Conservation (phyloP, 192 early-diverging fungal genomes). For the Coemansia sp. region DNA sequence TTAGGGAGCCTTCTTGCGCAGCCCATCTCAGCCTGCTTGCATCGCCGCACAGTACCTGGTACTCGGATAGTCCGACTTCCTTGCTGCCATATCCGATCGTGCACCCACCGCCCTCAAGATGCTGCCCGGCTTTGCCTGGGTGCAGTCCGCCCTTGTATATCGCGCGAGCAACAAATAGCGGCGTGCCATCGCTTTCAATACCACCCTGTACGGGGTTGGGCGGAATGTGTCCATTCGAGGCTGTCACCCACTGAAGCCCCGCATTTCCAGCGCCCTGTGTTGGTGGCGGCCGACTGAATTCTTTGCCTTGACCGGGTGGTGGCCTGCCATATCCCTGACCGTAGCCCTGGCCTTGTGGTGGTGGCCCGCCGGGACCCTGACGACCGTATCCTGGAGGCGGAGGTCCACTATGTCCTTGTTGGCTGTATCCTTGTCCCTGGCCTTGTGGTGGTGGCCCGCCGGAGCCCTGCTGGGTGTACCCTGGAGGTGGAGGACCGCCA, state of each 20-base stretch:
- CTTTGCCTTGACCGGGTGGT: neutral
- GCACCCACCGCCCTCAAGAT: conserved; percentile 53
- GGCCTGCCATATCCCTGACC: conserved; percentile 7
- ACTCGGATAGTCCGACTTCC: conserved; percentile 53
- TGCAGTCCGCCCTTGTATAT: conserved; percentile 58
- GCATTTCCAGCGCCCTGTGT: neutral
- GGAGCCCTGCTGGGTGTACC: neutral
- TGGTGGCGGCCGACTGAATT: neutral
- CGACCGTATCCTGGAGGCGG: neutral
- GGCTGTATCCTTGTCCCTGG: conserved; percentile 2
- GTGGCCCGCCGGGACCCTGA: conserved; percentile 6
- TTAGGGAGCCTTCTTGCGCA: conserved; percentile 46
- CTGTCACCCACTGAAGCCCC: conserved; percentile 49
- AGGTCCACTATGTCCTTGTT: neutral
- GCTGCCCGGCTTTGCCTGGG: conserved; percentile 56
- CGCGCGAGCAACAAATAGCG: conserved; percentile 60
- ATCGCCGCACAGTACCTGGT: conserved; percentile 65
- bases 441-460: conserved; percentile 2
- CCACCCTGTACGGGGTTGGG: conserved; percentile 62
- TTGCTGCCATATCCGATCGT: conserved; percentile 61
- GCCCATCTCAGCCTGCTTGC: conserved; percentile 61
- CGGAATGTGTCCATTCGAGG: conserved; percentile 47
- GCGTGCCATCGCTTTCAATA: conserved; percentile 59
- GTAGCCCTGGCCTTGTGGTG: too few species aligned
- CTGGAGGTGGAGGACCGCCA: neutral